Conservation (phyloP, 495 filamentous ascomycete genomes). For the Penicillium angulare region DNA sequence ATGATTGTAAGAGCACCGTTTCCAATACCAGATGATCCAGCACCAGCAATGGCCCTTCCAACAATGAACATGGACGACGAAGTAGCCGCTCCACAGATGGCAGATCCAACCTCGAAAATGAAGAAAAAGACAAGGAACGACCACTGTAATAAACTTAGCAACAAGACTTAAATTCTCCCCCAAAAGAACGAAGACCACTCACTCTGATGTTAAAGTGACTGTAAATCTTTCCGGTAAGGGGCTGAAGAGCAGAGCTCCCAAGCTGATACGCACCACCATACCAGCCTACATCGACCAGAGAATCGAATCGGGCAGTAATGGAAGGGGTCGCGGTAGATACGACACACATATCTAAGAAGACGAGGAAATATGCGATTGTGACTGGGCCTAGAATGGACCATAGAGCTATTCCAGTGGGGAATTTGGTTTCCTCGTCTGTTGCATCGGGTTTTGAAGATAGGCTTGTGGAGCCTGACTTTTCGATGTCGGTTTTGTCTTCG, state of each 20-base stretch:
- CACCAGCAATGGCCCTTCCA: conserved; percentile 73
- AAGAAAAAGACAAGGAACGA: conserved; percentile 22
- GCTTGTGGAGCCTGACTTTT: too few relatives aligned
- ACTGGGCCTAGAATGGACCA: too few relatives aligned
- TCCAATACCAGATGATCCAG: conserved; percentile 63
- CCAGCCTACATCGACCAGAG: conserved; percentile 31
- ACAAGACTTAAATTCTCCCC: background rate
- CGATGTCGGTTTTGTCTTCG: too few relatives aligned
- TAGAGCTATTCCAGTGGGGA: too few relatives aligned
- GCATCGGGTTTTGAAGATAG: too few relatives aligned
- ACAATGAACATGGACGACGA: conserved; percentile 69
- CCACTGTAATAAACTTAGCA: conserved; percentile 8
- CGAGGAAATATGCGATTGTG: conserved; percentile 27
- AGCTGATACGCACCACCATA: conserved; percentile 27
- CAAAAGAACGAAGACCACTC: background rate
- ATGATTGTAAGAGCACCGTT: conserved; percentile 21
- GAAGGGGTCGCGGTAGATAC: conserved; percentile 28
- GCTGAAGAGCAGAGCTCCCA: conserved; percentile 24
- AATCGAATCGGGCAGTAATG: conserved; percentile 32
- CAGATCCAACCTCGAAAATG: conserved; percentile 69
- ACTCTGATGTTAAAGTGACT: conserved; percentile 27
- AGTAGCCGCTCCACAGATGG: conserved; percentile 71
- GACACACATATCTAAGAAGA: conserved; percentile 28
- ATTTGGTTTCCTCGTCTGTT: too few relatives aligned
- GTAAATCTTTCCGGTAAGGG: conserved; percentile 30